Evolutionary conservation across 176 grass and related monocot genomes (phyloP).

Genomic region (Metroxylon sagu): DNA sequence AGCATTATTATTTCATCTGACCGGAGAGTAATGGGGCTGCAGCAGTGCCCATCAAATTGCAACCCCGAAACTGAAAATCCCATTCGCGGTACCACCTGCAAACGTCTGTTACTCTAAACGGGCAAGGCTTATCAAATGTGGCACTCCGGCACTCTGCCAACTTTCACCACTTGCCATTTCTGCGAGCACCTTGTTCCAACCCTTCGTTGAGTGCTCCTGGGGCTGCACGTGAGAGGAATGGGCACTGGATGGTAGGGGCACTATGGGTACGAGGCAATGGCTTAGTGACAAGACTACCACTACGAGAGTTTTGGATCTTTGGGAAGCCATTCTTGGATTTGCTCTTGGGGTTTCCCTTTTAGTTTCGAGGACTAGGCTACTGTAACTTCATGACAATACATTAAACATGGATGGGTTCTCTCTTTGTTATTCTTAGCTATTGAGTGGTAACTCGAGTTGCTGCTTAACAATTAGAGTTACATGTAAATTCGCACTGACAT

Average conservation of each 20-base stretch:
- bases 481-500: too few relatives aligned
- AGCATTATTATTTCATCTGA: slow-evolving; percentile 13
- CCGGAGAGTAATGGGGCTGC: slow-evolving; percentile 14
- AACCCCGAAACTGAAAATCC: slow-evolving; percentile 36
- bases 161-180: slow-evolving; percentile 6
- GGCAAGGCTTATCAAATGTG: slow-evolving; percentile 16
- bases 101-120: slow-evolving; percentile 23
- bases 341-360: too few relatives aligned
- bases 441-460: too few relatives aligned
- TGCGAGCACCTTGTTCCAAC: background rate
- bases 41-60: slow-evolving; percentile 20
- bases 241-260: background rate
- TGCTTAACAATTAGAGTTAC: too few relatives aligned
- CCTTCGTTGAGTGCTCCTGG: background rate
- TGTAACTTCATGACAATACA: too few relatives aligned
- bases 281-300: too few relatives aligned
- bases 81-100: slow-evolving; percentile 27
- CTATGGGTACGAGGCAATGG: background rate
- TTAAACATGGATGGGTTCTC: too few relatives aligned
- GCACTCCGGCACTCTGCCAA: slow-evolving; percentile 1
- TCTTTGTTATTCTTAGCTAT: too few relatives aligned
- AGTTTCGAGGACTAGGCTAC: too few relatives aligned
- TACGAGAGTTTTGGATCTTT: too few relatives aligned
- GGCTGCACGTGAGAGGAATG: slow-evolving; percentile 25
- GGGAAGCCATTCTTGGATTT: too few relatives aligned